These are phyloP conservation scores for Lichtheimia ramosa DNA, from an alignment of 371 early-diverging fungal genomes.

Conservation along the genomic window DNA sequence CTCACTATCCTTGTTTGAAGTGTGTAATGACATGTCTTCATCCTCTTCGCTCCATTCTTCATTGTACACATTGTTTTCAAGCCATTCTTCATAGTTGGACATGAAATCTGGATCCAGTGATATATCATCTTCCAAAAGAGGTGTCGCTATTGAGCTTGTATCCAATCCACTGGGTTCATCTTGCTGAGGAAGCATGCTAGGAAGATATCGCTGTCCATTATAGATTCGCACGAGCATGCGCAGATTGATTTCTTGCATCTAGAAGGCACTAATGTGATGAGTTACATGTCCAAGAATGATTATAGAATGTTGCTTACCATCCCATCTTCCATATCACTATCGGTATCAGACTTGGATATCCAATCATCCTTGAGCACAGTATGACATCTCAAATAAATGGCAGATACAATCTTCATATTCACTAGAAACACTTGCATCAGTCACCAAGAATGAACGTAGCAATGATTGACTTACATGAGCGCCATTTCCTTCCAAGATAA, in stretches of 20 bases:
- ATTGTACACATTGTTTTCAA: constrained; percentile 59
- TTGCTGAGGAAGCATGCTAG: constrained; percentile 34
- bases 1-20: neutral
- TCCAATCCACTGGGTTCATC: constrained; percentile 24
- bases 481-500: constrained; percentile 82
- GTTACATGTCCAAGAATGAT: neutral
- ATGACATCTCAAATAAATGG: constrained; percentile 70
- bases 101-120: constrained; percentile 49
- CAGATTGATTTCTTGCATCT: constrained; percentile 67
- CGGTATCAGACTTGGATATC: constrained; percentile 68
- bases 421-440: constrained; percentile 23
- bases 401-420: constrained; percentile 82
- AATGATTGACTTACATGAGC: constrained; percentile 51
- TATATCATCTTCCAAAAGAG: constrained; percentile 15
- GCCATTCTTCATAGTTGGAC: constrained; percentile 67
- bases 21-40: neutral
- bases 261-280: neutral
- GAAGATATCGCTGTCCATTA: constrained; percentile 64
- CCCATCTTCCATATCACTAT: constrained; percentile 73
- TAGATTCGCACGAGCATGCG: constrained; percentile 63
- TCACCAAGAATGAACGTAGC: neutral
- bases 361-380: constrained; percentile 75
- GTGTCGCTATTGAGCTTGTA: constrained; percentile 18
- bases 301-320: constrained; percentile 33
- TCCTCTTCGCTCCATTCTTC: constrained; percentile 7